Percentiles rank a stretch among this genome's conserved stretches.
Conservation (phyloP, 2,329 filamentous ascomycete genomes). For the Pseudogymnoascus sp. region DNA sequence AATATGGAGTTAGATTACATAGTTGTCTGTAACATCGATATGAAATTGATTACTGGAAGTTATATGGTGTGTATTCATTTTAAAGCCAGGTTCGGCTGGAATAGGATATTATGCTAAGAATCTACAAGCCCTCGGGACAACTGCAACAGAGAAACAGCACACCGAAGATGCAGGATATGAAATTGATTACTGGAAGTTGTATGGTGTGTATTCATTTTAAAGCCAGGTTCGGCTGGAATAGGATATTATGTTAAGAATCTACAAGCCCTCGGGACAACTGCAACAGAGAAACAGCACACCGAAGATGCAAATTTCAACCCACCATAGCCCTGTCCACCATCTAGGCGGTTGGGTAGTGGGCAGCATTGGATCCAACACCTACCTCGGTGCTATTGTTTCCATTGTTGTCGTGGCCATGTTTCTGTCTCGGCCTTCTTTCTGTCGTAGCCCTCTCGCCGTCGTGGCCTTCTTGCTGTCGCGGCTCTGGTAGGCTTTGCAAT, state of each 20-base stretch:
- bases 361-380: too few species aligned
- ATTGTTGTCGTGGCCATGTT: background rate
- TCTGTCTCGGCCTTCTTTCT: background rate
- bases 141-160: too few species aligned
- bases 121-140: background rate
- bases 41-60: background rate
- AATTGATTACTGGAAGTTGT: background rate
- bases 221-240: background rate
- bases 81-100: too few species aligned
- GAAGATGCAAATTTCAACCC: too few species aligned
- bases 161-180: background rate
- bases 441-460: background rate
- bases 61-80: too few species aligned
- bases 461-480: background rate
- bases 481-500: background rate
- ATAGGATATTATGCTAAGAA: background rate
- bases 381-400: background rate
- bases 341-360: too few species aligned
- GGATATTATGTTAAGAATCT: background rate
- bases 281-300: too few species aligned
- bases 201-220: too few species aligned
- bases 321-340: too few species aligned
- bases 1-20: background rate
- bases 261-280: too few species aligned
- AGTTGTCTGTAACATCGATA: background rate